These are phyloP conservation scores for Cyberlindnera euphorbiiphila DNA, from an alignment of 805 yeast species.

Conservation along the genomic window DNA sequence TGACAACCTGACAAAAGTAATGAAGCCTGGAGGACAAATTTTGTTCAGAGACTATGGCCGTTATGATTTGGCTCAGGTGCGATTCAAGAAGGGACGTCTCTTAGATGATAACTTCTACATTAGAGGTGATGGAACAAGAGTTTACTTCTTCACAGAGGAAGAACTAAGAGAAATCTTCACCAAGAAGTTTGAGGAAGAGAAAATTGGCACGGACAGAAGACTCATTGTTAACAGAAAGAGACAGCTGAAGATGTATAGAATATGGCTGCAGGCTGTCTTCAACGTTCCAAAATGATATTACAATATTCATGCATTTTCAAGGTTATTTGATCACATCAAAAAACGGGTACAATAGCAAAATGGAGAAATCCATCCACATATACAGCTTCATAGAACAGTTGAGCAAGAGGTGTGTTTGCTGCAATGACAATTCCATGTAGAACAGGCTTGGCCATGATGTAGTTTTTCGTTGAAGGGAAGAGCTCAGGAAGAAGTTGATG, in stretches of 20 bases:
- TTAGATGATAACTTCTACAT: slow-evolving; percentile 92
- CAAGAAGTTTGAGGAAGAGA: slow-evolving; percentile 57
- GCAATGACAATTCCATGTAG: slow-evolving; percentile 56
- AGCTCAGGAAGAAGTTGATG: slow-evolving; percentile 40
- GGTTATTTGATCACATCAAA: slow-evolving; percentile 10
- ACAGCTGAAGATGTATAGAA: slow-evolving; percentile 90
- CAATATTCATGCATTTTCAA: not conserved
- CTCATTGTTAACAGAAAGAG: slow-evolving; percentile 88
- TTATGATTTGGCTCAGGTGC: slow-evolving; percentile 90
- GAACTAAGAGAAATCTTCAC: slow-evolving; percentile 76
- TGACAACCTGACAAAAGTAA: slow-evolving; percentile 57
- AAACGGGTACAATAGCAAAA: slow-evolving; percentile 39
- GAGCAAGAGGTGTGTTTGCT: slow-evolving; percentile 39
- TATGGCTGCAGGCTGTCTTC: slow-evolving; percentile 95
- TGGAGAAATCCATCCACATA: slow-evolving; percentile 69
- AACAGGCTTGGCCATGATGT: slow-evolving; percentile 40
- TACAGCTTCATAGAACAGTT: slow-evolving; percentile 41
- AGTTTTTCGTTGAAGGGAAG: slow-evolving; percentile 37
- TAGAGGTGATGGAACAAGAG: slow-evolving; percentile 97
- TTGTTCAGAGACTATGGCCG: slow-evolving; percentile 93
- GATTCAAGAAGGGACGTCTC: slow-evolving; percentile 84
- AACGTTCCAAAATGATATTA: slow-evolving; percentile 31
- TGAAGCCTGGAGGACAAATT: slow-evolving; percentile 92
- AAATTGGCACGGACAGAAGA: slow-evolving; percentile 86
- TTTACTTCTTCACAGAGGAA: slow-evolving; percentile 94